These are phyloP conservation scores for Rhynchosporium agropyri DNA, from an alignment of 2,329 filamentous ascomycete species.

Conservation along the genomic window DNA sequence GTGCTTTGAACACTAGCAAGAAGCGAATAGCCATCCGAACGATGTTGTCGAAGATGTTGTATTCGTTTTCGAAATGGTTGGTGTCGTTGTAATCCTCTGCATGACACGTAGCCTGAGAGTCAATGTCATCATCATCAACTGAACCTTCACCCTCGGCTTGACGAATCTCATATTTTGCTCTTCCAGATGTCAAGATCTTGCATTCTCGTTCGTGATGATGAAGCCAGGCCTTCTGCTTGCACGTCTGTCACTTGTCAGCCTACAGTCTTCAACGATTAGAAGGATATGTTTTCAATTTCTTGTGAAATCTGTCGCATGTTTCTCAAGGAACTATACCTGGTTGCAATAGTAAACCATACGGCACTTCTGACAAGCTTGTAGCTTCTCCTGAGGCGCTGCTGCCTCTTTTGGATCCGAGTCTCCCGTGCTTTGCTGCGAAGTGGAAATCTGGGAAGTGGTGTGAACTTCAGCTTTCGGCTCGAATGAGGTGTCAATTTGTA, in stretches of 20 bases:
- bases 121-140: background rate
- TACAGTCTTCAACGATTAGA: background rate
- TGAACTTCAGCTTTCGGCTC: too few relatives aligned
- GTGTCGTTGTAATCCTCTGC: too few relatives aligned
- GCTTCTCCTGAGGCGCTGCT: too few relatives aligned
- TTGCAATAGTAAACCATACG: background rate
- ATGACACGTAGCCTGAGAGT: too few relatives aligned
- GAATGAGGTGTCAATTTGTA: background rate
- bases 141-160: background rate
- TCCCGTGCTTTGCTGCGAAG: too few relatives aligned
- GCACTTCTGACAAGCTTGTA: background rate
- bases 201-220: background rate
- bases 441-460: background rate
- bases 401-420: too few relatives aligned
- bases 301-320: background rate
- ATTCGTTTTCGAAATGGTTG: too few relatives aligned
- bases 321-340: background rate
- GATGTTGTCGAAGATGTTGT: background rate
- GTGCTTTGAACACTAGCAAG: background rate
- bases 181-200: background rate
- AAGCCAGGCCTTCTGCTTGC: background rate
- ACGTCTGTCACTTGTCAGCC: background rate
- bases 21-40: constrained; percentile 3
- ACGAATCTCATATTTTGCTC: background rate
- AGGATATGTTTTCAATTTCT: background rate